Evolutionary conservation across 257 asterid genomes (phyloP), one percentile per base, ranked within the genome.

Genomic region (Solanum tarapatanum): DNA sequence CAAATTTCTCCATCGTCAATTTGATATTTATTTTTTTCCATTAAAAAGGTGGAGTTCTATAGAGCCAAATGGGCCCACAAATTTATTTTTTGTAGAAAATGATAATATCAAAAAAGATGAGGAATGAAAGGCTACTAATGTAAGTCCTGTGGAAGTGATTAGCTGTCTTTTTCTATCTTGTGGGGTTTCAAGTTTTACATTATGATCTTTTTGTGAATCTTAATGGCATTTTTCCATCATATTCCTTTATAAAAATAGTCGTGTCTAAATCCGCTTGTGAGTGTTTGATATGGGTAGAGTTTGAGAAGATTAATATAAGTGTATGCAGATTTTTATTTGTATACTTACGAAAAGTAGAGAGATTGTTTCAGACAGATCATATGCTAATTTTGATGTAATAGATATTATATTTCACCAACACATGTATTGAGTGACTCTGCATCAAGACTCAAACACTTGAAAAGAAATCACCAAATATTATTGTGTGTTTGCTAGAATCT

Each of bases 81-180:
- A 6, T 39, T 23, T 39, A 10, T 41, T 41, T 41, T 10, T n/a
- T 13, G 35, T 23, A 76, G 2, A 3, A 39, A 32, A 1, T 8
- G 2, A 62, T 62, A 60, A 23, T 58, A 58, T 17, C 21, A 5
- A 24, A 58, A 58, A 79, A 80, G 86, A 88, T 90, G 76, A 88
- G 84, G 69, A 88, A 90, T 23, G 87, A 87, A 88, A 43, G 90
- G 91, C 86, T 68, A n/a, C 19, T 28, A 82, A 48, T 82, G 85
- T 5, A 21, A 35, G 82, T 45, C 32, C 85, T 17, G 85, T 80
- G 43, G 43, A 82, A 82, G 41, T 82, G 41, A 48, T 48, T 45
- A 48, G 85, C 19, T 48, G 85, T 82, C 69, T 80, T 28, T 80
- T 45, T 80, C 28, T 8, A 8, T 17, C 28, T 80, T 80, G 41